Conservation (phyloP, 345 rosid species). For the Laguncularia racemosa region DNA sequence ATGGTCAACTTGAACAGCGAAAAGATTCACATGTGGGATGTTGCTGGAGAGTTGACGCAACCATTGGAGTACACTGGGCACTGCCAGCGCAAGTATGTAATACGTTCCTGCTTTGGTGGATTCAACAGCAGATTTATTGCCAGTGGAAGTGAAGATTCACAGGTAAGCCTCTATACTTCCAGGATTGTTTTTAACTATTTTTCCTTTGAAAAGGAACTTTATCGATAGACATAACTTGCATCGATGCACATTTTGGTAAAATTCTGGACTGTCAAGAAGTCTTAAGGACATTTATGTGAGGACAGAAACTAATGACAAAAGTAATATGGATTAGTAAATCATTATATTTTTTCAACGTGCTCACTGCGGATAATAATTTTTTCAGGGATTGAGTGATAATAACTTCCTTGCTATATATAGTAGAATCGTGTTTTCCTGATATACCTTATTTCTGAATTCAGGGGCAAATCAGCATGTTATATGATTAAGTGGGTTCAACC, state of each 20-base stretch:
- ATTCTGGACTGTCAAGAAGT: too few relatives aligned
- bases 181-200: not conserved
- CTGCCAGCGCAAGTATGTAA: slow-evolving; percentile 65
- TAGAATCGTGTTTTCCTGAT: too few relatives aligned
- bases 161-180: slow-evolving; percentile 30
- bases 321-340: too few relatives aligned
- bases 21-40: slow-evolving; percentile 92
- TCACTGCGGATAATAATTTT: too few relatives aligned
- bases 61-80: slow-evolving; percentile 67
- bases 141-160: slow-evolving; percentile 81
- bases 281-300: too few relatives aligned
- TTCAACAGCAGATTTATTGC: slow-evolving; percentile 65
- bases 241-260: too few relatives aligned
- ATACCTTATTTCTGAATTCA: not conserved
- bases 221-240: too few relatives aligned
- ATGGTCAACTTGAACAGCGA: slow-evolving; percentile 76
- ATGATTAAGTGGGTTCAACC: slow-evolving; percentile 1
- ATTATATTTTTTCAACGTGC: too few relatives aligned
- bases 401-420: too few relatives aligned
- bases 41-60: slow-evolving; percentile 54
- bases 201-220: not conserved
- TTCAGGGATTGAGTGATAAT: too few relatives aligned
- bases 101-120: slow-evolving; percentile 91
- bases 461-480: not conserved
- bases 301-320: too few relatives aligned